Conservation (phyloP, 2,329 filamentous ascomycete genomes). For the Alternaria sp. region DNA sequence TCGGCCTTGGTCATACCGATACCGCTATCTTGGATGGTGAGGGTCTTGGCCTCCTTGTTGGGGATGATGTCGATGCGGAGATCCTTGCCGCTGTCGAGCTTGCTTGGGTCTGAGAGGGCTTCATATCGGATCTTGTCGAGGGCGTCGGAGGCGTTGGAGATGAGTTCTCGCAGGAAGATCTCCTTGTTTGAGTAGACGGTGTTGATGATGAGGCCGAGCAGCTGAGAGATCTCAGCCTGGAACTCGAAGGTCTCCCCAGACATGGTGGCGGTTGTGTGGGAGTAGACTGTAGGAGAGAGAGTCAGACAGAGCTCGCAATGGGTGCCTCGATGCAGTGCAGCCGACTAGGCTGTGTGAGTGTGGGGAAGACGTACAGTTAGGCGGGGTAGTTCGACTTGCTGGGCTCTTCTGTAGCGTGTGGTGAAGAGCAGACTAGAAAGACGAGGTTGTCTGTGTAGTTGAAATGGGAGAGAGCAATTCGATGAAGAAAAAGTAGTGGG, state of each 20-base stretch:
- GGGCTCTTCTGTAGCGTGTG: conserved; percentile 30
- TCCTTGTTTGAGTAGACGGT: conserved; percentile 99
- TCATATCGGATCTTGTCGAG: conserved; percentile 99
- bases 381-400: conserved; percentile 30
- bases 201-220: conserved; percentile 99
- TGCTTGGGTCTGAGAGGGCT: conserved; percentile 93
- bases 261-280: conserved; percentile 66
- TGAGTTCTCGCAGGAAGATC: conserved; percentile 98
- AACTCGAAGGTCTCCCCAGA: conserved; percentile 97
- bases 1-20: conserved; percentile 99
- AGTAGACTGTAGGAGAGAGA: conserved; percentile 19
- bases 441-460: conserved; percentile 30
- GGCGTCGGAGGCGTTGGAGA: conserved; percentile 98
- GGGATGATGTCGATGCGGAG: conserved; percentile 99
- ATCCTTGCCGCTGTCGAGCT: conserved; percentile 97
- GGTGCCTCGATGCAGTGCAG: conserved; percentile 8
- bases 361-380: conserved; percentile 28
- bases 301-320: too few species aligned
- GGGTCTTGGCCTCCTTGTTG: conserved; percentile 95
- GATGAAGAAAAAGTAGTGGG: conserved; percentile 31
- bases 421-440: conserved; percentile 33
- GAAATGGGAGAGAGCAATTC: conserved; percentile 33
- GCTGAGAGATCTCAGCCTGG: conserved; percentile 99
- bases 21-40: conserved; percentile 97
- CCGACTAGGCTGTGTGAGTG: conserved; percentile 23